Conservation (phyloP, 768 basidiomycete genomes). For the Kondoa subrosea region DNA sequence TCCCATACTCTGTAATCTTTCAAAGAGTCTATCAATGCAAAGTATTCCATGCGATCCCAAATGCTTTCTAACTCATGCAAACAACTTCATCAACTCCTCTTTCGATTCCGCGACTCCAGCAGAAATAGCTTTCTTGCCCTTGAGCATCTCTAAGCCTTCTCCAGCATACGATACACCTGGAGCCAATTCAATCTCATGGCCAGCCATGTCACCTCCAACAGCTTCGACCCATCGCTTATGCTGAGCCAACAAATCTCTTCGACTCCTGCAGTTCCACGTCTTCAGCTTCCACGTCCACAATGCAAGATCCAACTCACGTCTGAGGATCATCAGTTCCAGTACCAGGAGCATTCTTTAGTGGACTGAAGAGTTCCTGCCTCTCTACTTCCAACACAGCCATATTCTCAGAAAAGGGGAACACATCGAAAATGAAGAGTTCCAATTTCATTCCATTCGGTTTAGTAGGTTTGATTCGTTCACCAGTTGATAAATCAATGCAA, state of each 20-base stretch:
- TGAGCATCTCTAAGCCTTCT: constrained; percentile 53
- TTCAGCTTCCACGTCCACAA: background rate
- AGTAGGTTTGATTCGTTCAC: constrained; percentile 54
- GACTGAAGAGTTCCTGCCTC: constrained; percentile 80
- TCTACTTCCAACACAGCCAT: constrained; percentile 80
- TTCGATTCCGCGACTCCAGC: background rate
- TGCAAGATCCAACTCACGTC: constrained; percentile 34
- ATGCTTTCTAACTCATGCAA: background rate
- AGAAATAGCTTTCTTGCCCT: background rate
- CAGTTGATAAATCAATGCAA: constrained; percentile 53
- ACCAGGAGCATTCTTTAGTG: constrained; percentile 91
- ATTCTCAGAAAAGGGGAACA: constrained; percentile 61
- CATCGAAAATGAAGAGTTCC: constrained; percentile 96
- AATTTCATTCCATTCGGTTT: constrained; percentile 99
- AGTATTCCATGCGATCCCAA: background rate
- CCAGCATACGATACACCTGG: constrained; percentile 80
- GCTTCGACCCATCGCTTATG: constrained; percentile 57
- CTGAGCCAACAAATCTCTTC: constrained; percentile 72
- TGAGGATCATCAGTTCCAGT: constrained; percentile 75
- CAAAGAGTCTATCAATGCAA: too few species aligned
- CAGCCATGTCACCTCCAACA: constrained; percentile 39
- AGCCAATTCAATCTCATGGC: constrained; percentile 74
- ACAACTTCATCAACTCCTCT: background rate
- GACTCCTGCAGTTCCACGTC: constrained; percentile 36
- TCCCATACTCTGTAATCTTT: too few species aligned